Evolutionary conservation across 768 basidiomycete species (phyloP).

Genomic region (Rubroboletus satanas): DNA sequence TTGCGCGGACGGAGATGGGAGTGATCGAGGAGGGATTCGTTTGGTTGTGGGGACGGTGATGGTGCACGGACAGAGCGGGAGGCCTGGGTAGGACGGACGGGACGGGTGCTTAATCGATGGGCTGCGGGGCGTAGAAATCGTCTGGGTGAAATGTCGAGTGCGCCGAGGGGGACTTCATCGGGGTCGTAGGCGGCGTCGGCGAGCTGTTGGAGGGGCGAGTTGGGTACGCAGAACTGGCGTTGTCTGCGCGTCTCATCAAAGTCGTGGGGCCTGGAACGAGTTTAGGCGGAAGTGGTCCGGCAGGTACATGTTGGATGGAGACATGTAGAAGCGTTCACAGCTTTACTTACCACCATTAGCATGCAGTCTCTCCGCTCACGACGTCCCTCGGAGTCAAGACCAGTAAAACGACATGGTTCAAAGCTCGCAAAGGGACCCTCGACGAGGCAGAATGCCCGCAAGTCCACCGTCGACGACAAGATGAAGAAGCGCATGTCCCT

Average conservation of each 20-base stretch:
- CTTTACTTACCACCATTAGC: background rate
- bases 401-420: slow-evolving; percentile 31
- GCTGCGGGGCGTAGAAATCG: slow-evolving; percentile 35
- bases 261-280: slow-evolving; percentile 32
- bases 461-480: slow-evolving; percentile 67
- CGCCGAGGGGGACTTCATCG: slow-evolving; percentile 37
- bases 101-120: slow-evolving; percentile 25
- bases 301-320: slow-evolving; percentile 27
- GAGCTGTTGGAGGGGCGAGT: slow-evolving; percentile 26
- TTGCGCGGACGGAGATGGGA: slow-evolving; percentile 92
- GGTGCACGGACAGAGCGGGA: slow-evolving; percentile 58
- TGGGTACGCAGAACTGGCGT: slow-evolving; percentile 15
- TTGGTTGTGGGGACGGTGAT: slow-evolving; percentile 51
- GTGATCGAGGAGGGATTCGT: slow-evolving; percentile 75
- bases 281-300: slow-evolving; percentile 34
- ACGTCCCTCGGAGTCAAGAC: slow-evolving; percentile 23
- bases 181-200: slow-evolving; percentile 36
- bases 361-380: slow-evolving; percentile 58
- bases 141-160: slow-evolving; percentile 32
- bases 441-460: slow-evolving; percentile 43
- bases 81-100: slow-evolving; percentile 39
- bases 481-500: slow-evolving; percentile 96
- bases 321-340: slow-evolving; percentile 17
- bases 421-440: slow-evolving; percentile 30
- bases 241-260: slow-evolving; percentile 11